Evolutionary conservation across 306 rosid species (phyloP), one percentile per base, ranked within the genome.

Genomic region (Malus sylvestris): DNA sequence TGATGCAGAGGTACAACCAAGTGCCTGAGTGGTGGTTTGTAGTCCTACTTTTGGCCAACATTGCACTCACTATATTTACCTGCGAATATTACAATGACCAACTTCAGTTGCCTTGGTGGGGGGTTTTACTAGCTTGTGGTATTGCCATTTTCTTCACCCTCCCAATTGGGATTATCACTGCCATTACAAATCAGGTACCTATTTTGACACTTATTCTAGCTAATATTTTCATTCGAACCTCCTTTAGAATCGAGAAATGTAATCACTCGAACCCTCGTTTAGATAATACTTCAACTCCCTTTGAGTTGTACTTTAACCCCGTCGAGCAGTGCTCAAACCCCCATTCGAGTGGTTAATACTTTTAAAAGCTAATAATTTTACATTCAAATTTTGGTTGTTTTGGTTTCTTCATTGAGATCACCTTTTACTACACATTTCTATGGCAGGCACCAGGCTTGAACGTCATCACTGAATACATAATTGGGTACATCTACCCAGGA

Each of bases 91-190:
- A 83, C 89, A 94, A 76, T 5, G 91, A 89, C 0, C 97, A 94
- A 59, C 89, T 94, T 30, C 98, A 94, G 57, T 72, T 94, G 60
- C 98, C 98, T n/a, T 90, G 98, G 98, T 94, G 98, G 97, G 98
- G 98, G 59, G 97, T 94, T 69, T 67, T 94, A 8, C 81, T 94
- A 3, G 98, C 98, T 16, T 91, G 96, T 81, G 86, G 49, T 51
- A 86, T 94, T 71, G 96, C 98, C 76, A 77, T 94, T 27, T 35
- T 87, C 70, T 94, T 94, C 88, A 94, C 98, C 75, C 98, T 94
- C 65, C 98, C 98, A 4, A 90, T 94, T 8, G 97, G 98, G 8
- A 91, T 91, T 79, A 90, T 94, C 53, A 91, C 97, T 3, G 98
- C 98, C 59, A 86, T 91, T 72, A 91, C 98, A 40, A 94, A 94